Percentiles rank a stretch among this genome's conserved stretches.
Conservation (phyloP, 164 flowering plant species). For the Echeveria elegans region DNA sequence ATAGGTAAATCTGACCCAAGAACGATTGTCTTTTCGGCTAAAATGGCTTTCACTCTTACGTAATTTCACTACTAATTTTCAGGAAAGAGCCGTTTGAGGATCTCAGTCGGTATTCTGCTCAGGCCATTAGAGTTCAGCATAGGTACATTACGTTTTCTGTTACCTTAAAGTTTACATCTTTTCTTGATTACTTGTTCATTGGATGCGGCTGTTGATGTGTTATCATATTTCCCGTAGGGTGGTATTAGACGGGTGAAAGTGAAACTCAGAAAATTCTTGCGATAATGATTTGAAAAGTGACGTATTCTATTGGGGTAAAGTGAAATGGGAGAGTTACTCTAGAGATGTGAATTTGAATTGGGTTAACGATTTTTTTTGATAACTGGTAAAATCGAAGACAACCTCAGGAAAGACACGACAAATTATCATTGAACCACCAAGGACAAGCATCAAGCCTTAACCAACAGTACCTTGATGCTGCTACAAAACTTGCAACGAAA, state of each 20-base stretch:
- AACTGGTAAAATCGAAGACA: no score
- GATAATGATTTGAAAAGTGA: neutral
- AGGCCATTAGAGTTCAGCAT: slow-evolving; percentile 96
- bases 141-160: slow-evolving; percentile 46
- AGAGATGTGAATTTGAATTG: neutral
- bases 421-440: no score
- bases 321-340: no score
- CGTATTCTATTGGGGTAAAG: no score
- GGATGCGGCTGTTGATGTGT: neutral
- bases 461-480: no score
- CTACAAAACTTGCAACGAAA: no score
- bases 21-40: slow-evolving; percentile 59
- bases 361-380: no score
- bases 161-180: neutral
- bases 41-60: slow-evolving; percentile 63
- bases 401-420: no score
- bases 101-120: slow-evolving; percentile 47
- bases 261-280: no score
- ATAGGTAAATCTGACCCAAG: slow-evolving; percentile 71
- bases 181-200: neutral
- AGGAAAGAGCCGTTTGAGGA: slow-evolving; percentile 43
- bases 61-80: slow-evolving; percentile 63
- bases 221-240: no score
- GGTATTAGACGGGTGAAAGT: no score
- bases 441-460: no score